Evolutionary conservation across 2,329 filamentous ascomycete species (phyloP).

Genomic region (Lanzia echinophila): DNA sequence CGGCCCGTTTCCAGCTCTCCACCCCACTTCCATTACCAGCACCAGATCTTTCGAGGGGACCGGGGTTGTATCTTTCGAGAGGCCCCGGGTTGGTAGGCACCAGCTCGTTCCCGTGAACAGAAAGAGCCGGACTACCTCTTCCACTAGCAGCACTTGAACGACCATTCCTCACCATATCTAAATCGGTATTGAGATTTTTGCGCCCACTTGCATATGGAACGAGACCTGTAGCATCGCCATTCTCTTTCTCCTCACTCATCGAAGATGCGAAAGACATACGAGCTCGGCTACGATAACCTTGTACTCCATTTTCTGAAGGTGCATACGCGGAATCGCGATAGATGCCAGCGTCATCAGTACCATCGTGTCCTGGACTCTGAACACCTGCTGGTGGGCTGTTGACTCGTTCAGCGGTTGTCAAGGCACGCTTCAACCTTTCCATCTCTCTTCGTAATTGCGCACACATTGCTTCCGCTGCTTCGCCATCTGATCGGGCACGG

Average conservation of each 20-base stretch:
- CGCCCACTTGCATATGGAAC: conserved; percentile 26
- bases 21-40: conserved; percentile 47
- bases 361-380: conserved; percentile 36
- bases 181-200: conserved; percentile 28
- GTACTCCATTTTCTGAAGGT: conserved; percentile 18
- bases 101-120: conserved; percentile 15
- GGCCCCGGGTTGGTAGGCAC: conserved; percentile 16
- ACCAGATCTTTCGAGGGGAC: conserved; percentile 5
- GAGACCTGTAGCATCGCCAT: conserved; percentile 41
- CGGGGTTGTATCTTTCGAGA: conserved; percentile 22
- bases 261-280: conserved; percentile 55
- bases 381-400: conserved; percentile 25
- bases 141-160: conserved; percentile 28
- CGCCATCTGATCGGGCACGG: conserved; percentile 80
- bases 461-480: conserved; percentile 79
- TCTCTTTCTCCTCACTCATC: conserved; percentile 71
- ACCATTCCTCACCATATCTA: conserved; percentile 25
- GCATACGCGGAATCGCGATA: conserved; percentile 44
- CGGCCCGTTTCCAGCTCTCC: conserved; percentile 95
- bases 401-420: conserved; percentile 54
- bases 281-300: conserved; percentile 20
- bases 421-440: conserved; percentile 85
- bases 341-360: conserved; percentile 53
- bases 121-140: conserved; percentile 27
- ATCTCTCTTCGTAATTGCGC: conserved; percentile 81